Evolutionary conservation across 2,329 filamentous ascomycete genomes (phyloP).

Genomic region (Sphaerostilbella broomeana): DNA sequence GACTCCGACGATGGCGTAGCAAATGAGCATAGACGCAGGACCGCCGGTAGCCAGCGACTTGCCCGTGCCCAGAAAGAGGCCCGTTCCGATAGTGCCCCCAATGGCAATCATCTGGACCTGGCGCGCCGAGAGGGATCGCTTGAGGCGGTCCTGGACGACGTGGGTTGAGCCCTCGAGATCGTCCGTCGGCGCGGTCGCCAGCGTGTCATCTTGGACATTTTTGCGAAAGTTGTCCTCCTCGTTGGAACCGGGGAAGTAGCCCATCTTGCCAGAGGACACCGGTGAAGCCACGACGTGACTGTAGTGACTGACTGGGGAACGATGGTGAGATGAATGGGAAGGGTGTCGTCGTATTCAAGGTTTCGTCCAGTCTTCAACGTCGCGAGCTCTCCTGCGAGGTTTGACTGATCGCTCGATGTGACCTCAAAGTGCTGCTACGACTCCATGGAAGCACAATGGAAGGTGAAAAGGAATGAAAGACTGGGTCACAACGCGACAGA

Average conservation of each 20-base stretch:
- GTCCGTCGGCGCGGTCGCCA: neutral
- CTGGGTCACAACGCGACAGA: neutral
- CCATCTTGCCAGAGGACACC: neutral
- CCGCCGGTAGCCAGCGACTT: conserved; percentile 54
- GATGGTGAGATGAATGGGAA: neutral
- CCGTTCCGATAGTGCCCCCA: conserved; percentile 53
- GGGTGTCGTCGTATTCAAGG: neutral
- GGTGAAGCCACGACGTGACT: neutral
- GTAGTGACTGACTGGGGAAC: neutral
- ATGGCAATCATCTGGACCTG: conserved; percentile 64
- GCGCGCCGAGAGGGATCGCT: conserved; percentile 50
- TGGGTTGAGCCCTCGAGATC: conserved; percentile 11
- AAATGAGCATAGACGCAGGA: conserved; percentile 51
- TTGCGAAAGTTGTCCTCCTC: conserved; percentile 4
- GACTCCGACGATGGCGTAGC: conserved; percentile 48
- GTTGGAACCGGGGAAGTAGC: conserved; percentile 1
- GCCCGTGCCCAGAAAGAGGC: conserved; percentile 56
- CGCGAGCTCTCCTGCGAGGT: too few relatives aligned
- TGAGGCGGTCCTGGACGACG: conserved; percentile 38
- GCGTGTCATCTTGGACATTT: conserved; percentile 1
- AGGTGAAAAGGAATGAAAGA: neutral
- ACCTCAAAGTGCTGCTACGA: neutral
- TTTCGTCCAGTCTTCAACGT: too few relatives aligned
- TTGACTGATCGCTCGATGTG: neutral
- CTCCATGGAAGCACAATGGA: neutral